Percentiles rank a stretch among this genome's conserved stretches.
These are phyloP conservation scores for Saccharomyces hybrid DNA, from an alignment of 1,139 yeast species.

Conservation along the genomic window DNA sequence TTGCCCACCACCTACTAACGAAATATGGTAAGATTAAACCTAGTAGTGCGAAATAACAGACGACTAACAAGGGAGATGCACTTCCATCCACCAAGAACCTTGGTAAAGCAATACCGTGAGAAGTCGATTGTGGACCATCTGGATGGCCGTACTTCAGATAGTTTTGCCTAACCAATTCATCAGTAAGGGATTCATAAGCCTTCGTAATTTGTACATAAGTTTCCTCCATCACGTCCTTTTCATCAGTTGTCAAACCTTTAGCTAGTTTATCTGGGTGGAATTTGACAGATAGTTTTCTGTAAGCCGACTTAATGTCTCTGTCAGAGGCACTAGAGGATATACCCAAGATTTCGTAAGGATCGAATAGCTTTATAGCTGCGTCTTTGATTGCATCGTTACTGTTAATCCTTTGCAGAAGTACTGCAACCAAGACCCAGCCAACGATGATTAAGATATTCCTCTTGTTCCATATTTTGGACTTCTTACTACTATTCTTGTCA, in stretches of 20 bases:
- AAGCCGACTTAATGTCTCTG: constrained; percentile 70
- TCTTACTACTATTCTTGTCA: constrained; percentile 20
- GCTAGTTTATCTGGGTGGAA: constrained; percentile 92
- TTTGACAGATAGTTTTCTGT: constrained; percentile 77
- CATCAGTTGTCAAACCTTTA: constrained; percentile 53
- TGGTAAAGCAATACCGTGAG: constrained; percentile 96
- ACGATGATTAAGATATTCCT: constrained; percentile 41
- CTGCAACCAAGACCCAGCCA: constrained; percentile 64
- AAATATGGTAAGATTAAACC: constrained; percentile 72
- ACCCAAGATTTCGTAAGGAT: constrained; percentile 84
- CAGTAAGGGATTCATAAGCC: constrained; percentile 93
- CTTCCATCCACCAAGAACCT: constrained; percentile 82
- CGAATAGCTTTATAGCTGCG: constrained; percentile 40
- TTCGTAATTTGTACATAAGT: constrained; percentile 75
- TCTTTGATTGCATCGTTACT: constrained; percentile 18
- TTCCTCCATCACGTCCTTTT: constrained; percentile 55
- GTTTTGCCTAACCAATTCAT: constrained; percentile 76
- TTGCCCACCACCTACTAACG: constrained; percentile 87
- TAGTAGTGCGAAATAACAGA: constrained; percentile 59
- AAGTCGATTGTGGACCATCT: constrained; percentile 90
- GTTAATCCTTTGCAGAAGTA: constrained; percentile 45
- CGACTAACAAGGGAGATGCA: constrained; percentile 57
- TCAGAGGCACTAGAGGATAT: constrained; percentile 64
- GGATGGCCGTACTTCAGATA: constrained; percentile 90
- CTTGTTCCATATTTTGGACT: constrained; percentile 40